A percentile compares a stretch with the other conserved stretches of the same genome.
These are phyloP conservation scores for Haplographium delicatum DNA, from an alignment of 495 filamentous ascomycete genomes.

Conservation along the genomic window DNA sequence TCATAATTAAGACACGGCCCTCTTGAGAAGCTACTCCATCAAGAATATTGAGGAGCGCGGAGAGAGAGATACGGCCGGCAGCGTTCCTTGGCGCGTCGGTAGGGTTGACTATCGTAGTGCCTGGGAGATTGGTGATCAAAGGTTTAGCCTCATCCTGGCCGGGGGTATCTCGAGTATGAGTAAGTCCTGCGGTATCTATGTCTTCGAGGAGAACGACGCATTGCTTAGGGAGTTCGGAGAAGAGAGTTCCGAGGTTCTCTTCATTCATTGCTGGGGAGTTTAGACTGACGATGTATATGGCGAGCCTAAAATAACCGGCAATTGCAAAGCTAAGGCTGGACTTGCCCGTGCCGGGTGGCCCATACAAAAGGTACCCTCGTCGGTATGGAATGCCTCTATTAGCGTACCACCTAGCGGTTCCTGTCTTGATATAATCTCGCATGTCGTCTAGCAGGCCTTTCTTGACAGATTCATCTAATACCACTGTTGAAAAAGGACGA, in stretches of 20 bases:
- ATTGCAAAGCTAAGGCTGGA: slow-evolving; percentile 57
- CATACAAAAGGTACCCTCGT: slow-evolving; percentile 83
- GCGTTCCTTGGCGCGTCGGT: slow-evolving; percentile 1
- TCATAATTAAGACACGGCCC: slow-evolving; percentile 79
- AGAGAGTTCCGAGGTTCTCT: slow-evolving; percentile 63
- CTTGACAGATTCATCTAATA: slow-evolving; percentile 74
- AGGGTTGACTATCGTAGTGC: slow-evolving; percentile 8
- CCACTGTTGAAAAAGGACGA: slow-evolving; percentile 80
- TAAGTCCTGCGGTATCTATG: slow-evolving; percentile 67
- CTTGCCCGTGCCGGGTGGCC: slow-evolving; percentile 79
- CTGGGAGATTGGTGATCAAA: slow-evolving; percentile 1
- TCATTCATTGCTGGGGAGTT: slow-evolving; percentile 61
- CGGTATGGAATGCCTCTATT: slow-evolving; percentile 72
- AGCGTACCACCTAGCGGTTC: slow-evolving; percentile 73
- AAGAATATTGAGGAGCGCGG: slow-evolving; percentile 71
- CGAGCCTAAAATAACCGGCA: slow-evolving; percentile 65
- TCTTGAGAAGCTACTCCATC: slow-evolving; percentile 76
- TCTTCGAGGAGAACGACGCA: slow-evolving; percentile 73
- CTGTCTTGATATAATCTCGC: slow-evolving; percentile 80
- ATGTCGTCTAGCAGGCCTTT: slow-evolving; percentile 71
- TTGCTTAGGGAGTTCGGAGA: slow-evolving; percentile 59
- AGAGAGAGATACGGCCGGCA: slow-evolving; percentile 57
- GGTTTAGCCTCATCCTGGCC: slow-evolving; percentile 21
- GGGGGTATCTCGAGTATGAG: slow-evolving; percentile 45
- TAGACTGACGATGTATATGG: slow-evolving; percentile 64